These are phyloP conservation scores for Ascochyta pisi DNA, from an alignment of 2,329 filamentous ascomycete species.

Conservation along the genomic window DNA sequence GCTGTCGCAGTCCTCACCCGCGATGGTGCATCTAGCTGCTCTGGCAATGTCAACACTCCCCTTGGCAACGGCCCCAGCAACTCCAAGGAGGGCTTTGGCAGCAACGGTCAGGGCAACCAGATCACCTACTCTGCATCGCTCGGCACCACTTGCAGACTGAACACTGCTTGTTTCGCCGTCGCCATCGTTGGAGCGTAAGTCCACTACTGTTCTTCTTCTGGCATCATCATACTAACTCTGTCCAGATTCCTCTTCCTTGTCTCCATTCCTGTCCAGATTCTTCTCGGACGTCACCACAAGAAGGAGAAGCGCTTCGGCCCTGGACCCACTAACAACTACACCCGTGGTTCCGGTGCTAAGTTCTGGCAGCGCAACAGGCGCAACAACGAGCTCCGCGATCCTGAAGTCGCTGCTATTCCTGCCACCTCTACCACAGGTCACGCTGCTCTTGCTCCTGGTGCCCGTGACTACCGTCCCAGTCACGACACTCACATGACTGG, in stretches of 20 bases:
- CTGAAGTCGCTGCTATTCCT: constrained; percentile 46
- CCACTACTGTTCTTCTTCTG: not conserved
- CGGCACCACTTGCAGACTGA: constrained; percentile 73
- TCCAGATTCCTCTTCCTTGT: constrained; percentile 74
- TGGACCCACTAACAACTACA: constrained; percentile 71
- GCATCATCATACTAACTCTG: constrained; percentile 17
- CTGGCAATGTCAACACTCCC: constrained; percentile 67
- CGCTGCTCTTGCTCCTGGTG: constrained; percentile 31
- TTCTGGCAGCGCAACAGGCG: constrained; percentile 53
- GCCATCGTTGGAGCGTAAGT: constrained; percentile 77
- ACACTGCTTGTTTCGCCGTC: constrained; percentile 79
- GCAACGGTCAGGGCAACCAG: constrained; percentile 49
- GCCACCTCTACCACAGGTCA: constrained; percentile 20
- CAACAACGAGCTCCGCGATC: constrained; percentile 48
- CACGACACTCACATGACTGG: constrained; percentile 59
- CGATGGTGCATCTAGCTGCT: constrained; percentile 71
- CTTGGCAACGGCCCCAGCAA: constrained; percentile 69
- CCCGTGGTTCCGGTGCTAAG: constrained; percentile 62
- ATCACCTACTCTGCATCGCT: constrained; percentile 55
- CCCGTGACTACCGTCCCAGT: constrained; percentile 51
- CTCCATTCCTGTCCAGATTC: constrained; percentile 72
- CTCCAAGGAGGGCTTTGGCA: constrained; percentile 58
- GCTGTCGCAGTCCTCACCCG: constrained; percentile 81
- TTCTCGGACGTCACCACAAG: constrained; percentile 73
- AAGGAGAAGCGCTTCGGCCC: constrained; percentile 77